Evolutionary conservation across 2,329 filamentous ascomycete species (phyloP), one percentile per base, ranked within the genome.

Genomic region (Xylaria sp.): DNA sequence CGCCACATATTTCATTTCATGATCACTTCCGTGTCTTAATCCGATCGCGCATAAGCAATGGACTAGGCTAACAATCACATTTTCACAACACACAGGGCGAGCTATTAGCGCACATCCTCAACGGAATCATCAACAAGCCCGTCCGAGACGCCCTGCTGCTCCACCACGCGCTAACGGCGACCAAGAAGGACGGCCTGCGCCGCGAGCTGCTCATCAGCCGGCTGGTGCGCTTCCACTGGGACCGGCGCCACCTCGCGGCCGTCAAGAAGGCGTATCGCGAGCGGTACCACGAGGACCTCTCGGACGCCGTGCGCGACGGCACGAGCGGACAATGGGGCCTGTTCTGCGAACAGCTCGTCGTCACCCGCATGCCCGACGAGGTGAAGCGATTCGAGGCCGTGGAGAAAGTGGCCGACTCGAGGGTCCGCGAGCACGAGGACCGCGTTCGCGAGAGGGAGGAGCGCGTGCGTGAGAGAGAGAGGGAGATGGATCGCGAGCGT

Each of bases 41-140:
- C 45, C 23, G 23, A n/a, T 46, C 12, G 18, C 50, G 18, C 23
- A 28, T 28, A 6, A 15, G n/a, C n/a, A 52, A 15, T 32, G 25
- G 23, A 32, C 10, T 30, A 48, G 28, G 23, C 59, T 66, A 43
- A 68, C 57, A 3, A 8, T 25, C 18, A 32, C 20, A 10, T 56
- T 39, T 59, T 50, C 10, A 34, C 30, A 62, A 12, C 10, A 53
- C 56, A 74, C 68, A 97, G 94, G 96, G 96, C 71, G 96, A 99
- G 82, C 90, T 97, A 23, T 89, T 98, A 43, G 93, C 94, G 0
- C 96, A 98, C 80, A 93, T 98, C 74, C 90, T 99, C 76, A 97
- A 98, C 81, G 96, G 96, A 75, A 90, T 97, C 65, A 97, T 98
- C 83, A 98, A 98, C 82, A 92, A 92, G 67, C 94, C 96, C 6